Percentiles rank a stretch among this genome's conserved stretches.
phyloP scores from a whole-genome alignment of 192 early-diverging fungal genomes.

The Linnemannia hyalina region DNA sequence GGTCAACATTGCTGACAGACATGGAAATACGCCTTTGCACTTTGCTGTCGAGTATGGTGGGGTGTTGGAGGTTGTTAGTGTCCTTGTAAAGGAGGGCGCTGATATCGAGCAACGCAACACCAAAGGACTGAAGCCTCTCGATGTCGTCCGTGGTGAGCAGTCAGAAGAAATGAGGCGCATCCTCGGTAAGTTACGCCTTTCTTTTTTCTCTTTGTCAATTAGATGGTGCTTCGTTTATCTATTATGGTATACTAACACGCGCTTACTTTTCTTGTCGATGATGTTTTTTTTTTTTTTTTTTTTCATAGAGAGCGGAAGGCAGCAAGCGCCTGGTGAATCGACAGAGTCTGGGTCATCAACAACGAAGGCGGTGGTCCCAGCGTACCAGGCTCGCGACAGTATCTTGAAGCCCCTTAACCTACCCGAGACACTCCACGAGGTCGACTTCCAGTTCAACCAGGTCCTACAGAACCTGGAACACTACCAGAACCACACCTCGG shows the following conservation, averaged over 20 bases:
- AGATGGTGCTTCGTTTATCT: too few species aligned
- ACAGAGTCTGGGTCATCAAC: not conserved
- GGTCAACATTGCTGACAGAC: slow-evolving; percentile 60
- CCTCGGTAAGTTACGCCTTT: slow-evolving; percentile 21
- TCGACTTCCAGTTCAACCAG: slow-evolving; percentile 63
- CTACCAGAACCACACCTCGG: slow-evolving; percentile 62
- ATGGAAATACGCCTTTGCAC: slow-evolving; percentile 66
- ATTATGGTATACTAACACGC: too few species aligned
- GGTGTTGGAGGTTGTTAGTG: slow-evolving; percentile 61
- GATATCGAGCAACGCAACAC: slow-evolving; percentile 60
- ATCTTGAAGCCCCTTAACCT: slow-evolving; percentile 51
- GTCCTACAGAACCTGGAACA: slow-evolving; percentile 62
- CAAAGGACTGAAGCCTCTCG: slow-evolving; percentile 59
- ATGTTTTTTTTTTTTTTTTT: too few species aligned
- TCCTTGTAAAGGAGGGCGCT: slow-evolving; percentile 62
- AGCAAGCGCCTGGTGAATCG: not conserved
- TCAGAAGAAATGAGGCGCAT: slow-evolving; percentile 56
- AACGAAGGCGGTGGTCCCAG: slow-evolving; percentile 18
- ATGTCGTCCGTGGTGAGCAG: slow-evolving; percentile 60
- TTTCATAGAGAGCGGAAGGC: slow-evolving; percentile 27
- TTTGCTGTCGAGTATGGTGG: slow-evolving; percentile 67
- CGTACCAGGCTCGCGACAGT: slow-evolving; percentile 45
- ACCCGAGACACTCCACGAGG: slow-evolving; percentile 57
- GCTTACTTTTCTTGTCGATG: too few species aligned
- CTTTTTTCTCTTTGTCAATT: slow-evolving; percentile 13